phyloP scores from a whole-genome alignment of 179 eudicot genomes.

The Actinidia polygama region DNA sequence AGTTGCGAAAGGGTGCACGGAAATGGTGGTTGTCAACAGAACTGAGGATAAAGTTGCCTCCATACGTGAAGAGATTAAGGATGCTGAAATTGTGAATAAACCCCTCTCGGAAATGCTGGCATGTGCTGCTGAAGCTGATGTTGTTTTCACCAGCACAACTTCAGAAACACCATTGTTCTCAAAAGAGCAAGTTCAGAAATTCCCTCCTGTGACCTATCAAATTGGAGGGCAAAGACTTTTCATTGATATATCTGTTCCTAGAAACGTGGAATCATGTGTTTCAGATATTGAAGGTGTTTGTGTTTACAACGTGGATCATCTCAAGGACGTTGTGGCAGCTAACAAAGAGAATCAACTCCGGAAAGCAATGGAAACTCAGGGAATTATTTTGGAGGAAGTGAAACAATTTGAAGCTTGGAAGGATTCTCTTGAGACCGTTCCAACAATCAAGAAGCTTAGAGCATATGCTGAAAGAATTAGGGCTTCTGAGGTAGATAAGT shows the following conservation, averaged over 20 bases:
- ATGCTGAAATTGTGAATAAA: constrained; percentile 28
- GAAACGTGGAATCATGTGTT: constrained; percentile 38
- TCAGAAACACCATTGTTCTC: constrained; percentile 33
- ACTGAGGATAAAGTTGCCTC: constrained; percentile 34
- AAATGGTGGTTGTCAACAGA: constrained; percentile 44
- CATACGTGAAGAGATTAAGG: constrained; percentile 30
- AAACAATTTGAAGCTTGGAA: constrained; percentile 43
- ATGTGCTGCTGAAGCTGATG: constrained; percentile 42
- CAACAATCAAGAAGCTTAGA: constrained; percentile 45
- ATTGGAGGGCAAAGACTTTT: constrained; percentile 29
- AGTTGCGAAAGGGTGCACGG: constrained; percentile 37
- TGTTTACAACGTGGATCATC: constrained; percentile 45
- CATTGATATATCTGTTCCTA: constrained; percentile 42
- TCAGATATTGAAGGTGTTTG: constrained; percentile 28
- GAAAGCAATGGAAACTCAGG: constrained; percentile 41
- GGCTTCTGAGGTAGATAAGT: constrained; percentile 35
- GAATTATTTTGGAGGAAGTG: constrained; percentile 34
- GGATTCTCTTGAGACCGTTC: constrained; percentile 45
- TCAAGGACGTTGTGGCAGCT: constrained; percentile 39
- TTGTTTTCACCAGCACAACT: constrained; percentile 39
- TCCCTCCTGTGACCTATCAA: constrained; percentile 12
- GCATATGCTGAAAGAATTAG: constrained; percentile 39
- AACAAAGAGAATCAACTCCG: constrained; percentile 33
- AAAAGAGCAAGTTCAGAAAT: constrained; percentile 32
- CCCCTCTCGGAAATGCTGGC: constrained; percentile 34